phyloP scores from a whole-genome alignment of 75 land plant species.

The Pinus taeda region DNA sequence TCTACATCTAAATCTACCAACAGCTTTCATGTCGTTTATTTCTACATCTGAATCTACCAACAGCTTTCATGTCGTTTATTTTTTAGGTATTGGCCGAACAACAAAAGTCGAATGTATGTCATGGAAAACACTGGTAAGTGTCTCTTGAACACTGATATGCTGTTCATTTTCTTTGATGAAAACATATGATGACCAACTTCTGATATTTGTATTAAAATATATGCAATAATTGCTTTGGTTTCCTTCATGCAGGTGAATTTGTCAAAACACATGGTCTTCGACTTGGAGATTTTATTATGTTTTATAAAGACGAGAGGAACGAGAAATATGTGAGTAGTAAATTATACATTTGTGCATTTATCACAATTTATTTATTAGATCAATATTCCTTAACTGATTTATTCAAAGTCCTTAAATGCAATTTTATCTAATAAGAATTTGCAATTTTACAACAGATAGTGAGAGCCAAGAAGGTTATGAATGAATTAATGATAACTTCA shows the following conservation, averaged over 20 bases:
- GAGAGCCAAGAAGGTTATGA: neutral
- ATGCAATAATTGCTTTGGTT: too few species aligned
- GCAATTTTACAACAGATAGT: neutral
- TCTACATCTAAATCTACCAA: neutral
- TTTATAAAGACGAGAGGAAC: neutral
- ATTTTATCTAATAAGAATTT: too few species aligned
- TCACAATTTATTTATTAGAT: too few species aligned
- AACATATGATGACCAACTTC: too few species aligned
- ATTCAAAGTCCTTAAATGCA: too few species aligned
- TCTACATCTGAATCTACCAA: neutral
- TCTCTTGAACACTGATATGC: too few species aligned
- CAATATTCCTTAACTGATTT: too few species aligned
- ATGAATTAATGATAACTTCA: too few species aligned
- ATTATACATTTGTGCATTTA: too few species aligned
- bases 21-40: neutral
- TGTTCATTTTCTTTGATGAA: neutral
- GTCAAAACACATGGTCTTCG: neutral
- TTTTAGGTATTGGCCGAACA: constrained; percentile 86
- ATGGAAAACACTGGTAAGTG: constrained; percentile 75
- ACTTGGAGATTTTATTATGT: constrained; percentile 3
- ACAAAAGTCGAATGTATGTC: constrained; percentile 88
- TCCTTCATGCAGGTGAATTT: neutral
- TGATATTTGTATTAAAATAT: neutral
- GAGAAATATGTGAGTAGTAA: constrained; percentile 7
- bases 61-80: neutral